A percentile compares a stretch with the other conserved stretches of the same genome.
Conservation (phyloP, 2,329 filamentous ascomycete genomes). For the Fusarium burgessii region DNA sequence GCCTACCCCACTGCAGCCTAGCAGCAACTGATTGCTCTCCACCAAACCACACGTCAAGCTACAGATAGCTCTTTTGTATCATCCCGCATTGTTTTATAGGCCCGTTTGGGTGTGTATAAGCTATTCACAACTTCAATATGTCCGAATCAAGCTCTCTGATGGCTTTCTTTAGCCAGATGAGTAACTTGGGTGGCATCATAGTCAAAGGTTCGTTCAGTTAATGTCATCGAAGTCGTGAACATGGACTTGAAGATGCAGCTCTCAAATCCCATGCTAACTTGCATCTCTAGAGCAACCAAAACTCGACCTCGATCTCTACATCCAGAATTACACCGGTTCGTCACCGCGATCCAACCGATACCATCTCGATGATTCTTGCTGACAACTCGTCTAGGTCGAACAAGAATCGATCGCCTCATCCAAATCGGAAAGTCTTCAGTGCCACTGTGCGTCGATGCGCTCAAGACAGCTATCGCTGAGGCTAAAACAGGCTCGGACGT, state of each 20-base stretch:
- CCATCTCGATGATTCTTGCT: slow-evolving; percentile 10
- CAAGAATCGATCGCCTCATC: slow-evolving; percentile 82
- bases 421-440: slow-evolving; percentile 85
- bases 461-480: slow-evolving; percentile 80
- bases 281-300: slow-evolving; percentile 76
- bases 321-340: slow-evolving; percentile 87
- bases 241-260: background rate
- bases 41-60: slow-evolving; percentile 39
- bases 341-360: background rate
- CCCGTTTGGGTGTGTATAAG: background rate
- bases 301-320: slow-evolving; percentile 91
- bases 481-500: slow-evolving; percentile 83
- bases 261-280: slow-evolving; percentile 23
- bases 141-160: slow-evolving; percentile 51
- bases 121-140: slow-evolving; percentile 49
- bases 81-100: slow-evolving; percentile 15
- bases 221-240: slow-evolving; percentile 8
- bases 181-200: slow-evolving; percentile 59
- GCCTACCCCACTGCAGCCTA: slow-evolving; percentile 35
- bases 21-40: slow-evolving; percentile 26
- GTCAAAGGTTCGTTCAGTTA: slow-evolving; percentile 58
- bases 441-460: slow-evolving; percentile 80
- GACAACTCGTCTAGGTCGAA: slow-evolving; percentile 69
- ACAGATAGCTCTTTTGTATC: slow-evolving; percentile 31
- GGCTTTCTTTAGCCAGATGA: slow-evolving; percentile 61